Percentiles rank a stretch among this genome's conserved stretches.
Conservation (phyloP, 2,329 filamentous ascomycete species). For the Fusarium buharicum region DNA sequence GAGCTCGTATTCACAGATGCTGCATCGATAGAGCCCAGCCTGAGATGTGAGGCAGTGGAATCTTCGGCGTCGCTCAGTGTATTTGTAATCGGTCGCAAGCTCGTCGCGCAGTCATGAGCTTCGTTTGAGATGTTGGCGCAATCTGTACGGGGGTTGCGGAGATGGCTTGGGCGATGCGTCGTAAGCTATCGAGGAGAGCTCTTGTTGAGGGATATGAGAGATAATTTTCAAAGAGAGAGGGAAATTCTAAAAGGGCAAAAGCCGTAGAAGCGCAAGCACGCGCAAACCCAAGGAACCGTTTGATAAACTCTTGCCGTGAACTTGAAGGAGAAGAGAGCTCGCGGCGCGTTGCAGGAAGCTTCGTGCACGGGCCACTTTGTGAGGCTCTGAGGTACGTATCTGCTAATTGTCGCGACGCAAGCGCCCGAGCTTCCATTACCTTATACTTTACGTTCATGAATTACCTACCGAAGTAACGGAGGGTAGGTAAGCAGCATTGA, state of each 20-base stretch:
- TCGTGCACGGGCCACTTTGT: slow-evolving; percentile 29
- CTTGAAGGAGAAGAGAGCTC: slow-evolving; percentile 34
- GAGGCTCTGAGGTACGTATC: slow-evolving; percentile 20
- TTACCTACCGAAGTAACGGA: too few relatives aligned
- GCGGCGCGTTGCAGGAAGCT: slow-evolving; percentile 40
- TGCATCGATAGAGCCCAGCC: slow-evolving; percentile 37
- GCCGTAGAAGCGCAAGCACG: slow-evolving; percentile 25
- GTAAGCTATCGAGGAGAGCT: neutral
- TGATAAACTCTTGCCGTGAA: slow-evolving; percentile 28
- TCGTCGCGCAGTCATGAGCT: slow-evolving; percentile 24
- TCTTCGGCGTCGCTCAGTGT: slow-evolving; percentile 4
- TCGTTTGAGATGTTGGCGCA: slow-evolving; percentile 27
- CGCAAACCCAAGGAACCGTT: slow-evolving; percentile 24
- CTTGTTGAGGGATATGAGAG: slow-evolving; percentile 1
- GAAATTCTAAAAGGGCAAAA: slow-evolving; percentile 10
- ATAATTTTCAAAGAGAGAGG: slow-evolving; percentile 4
- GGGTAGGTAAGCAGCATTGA: too few relatives aligned
- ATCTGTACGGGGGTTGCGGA: slow-evolving; percentile 28
- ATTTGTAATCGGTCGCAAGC: slow-evolving; percentile 13
- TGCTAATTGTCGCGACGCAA: neutral
- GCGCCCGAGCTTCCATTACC: too few relatives aligned
- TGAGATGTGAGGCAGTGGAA: neutral
- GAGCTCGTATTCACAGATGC: slow-evolving; percentile 34
- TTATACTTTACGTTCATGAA: too few relatives aligned
- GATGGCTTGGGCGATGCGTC: slow-evolving; percentile 4